Evolutionary conservation across 2,329 filamentous ascomycete species (phyloP), one percentile per base, ranked within the genome.

Genomic region (Didymella pinodella): DNA sequence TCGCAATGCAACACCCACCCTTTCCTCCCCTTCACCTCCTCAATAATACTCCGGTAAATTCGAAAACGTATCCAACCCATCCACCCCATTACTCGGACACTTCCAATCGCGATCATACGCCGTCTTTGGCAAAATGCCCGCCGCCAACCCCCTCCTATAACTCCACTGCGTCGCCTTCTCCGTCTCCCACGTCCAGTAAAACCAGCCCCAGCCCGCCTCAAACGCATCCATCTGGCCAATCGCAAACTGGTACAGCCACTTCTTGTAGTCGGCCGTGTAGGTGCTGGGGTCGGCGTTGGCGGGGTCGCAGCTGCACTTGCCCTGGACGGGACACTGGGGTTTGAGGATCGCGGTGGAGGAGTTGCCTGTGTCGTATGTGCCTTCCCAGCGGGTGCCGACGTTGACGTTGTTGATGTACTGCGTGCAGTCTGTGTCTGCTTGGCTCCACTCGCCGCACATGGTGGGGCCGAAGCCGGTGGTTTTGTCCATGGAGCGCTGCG

Each of bases 141-240:
- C 90, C 51, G 84, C 84, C 63, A 93, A 81, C 0, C 92, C 93
- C 64, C 88, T 83, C 78, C 93, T 88, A 81, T 95, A 97, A 75
- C 93, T 97, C 95, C 95, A 99, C 79, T 97, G 92, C 59, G 88
- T 83, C 48, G 90, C 88, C 65, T 79, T 84, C 81, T 98, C 94
- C 29, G 94, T 97, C 79, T 93, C 87, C 94, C 95, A 96, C 32
- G 93, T 98, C 95, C 95, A 99, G 80, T 99, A 99, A 80, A 96
- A 97, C 95, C 95, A 99, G 48, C 95, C 95, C 89, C 91, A 95
- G 6, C 91, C 92, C 63, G 89, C 88, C 78, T 98, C 94, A 73
- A 98, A 99, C 59, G 89, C 91, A 68, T 89, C 84, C 92, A 99
- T 99, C 81, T 99, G 95, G 53, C 93, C 95, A 78, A 97, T 90